phyloP scores from a whole-genome alignment of 1,284 basidiomycete species.

The Austroboletus niveus region DNA sequence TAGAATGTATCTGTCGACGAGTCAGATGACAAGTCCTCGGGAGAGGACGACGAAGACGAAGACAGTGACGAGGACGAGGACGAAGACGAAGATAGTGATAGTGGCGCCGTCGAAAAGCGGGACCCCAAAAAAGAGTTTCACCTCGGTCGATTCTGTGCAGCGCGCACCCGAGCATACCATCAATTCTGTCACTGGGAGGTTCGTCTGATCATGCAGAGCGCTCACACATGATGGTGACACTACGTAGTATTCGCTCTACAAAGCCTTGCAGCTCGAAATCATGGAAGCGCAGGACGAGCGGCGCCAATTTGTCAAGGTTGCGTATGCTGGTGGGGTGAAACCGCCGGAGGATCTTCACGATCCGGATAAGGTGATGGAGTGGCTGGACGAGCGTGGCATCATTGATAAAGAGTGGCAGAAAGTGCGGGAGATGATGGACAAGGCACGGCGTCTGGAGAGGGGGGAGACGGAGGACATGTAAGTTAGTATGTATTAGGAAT shows the following conservation, averaged over 20 bases:
- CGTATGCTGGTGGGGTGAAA: constrained; percentile 47
- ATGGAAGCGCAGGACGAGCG: constrained; percentile 38
- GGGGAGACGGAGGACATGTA: constrained; percentile 33
- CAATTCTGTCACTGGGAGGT: constrained; percentile 86
- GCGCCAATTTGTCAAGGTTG: constrained; percentile 53
- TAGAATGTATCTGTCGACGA: constrained; percentile 21
- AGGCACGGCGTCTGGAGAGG: constrained; percentile 61
- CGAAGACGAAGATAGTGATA: constrained; percentile 23
- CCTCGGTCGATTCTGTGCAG: constrained; percentile 75
- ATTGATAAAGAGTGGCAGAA: constrained; percentile 69
- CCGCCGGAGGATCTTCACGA: constrained; percentile 66
- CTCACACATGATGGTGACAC: constrained; percentile 5
- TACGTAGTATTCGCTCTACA: constrained; percentile 58
- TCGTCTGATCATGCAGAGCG: constrained; percentile 18
- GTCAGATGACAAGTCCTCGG: constrained; percentile 7
- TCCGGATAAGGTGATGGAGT: constrained; percentile 76
- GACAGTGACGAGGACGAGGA: constrained; percentile 17
- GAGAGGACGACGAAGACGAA: constrained; percentile 22
- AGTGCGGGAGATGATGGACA: constrained; percentile 71
- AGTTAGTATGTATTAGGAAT: too few species aligned
- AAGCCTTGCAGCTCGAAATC: constrained; percentile 53
- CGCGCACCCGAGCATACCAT: constrained; percentile 68
- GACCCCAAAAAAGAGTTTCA: constrained; percentile 37
- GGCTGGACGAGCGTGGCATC: constrained; percentile 71
- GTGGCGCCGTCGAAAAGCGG: constrained; percentile 33